Evolutionary conservation across 2,329 filamentous ascomycete species (phyloP).

Genomic region (Ophiognomonia clavigignenti-juglandacearum): DNA sequence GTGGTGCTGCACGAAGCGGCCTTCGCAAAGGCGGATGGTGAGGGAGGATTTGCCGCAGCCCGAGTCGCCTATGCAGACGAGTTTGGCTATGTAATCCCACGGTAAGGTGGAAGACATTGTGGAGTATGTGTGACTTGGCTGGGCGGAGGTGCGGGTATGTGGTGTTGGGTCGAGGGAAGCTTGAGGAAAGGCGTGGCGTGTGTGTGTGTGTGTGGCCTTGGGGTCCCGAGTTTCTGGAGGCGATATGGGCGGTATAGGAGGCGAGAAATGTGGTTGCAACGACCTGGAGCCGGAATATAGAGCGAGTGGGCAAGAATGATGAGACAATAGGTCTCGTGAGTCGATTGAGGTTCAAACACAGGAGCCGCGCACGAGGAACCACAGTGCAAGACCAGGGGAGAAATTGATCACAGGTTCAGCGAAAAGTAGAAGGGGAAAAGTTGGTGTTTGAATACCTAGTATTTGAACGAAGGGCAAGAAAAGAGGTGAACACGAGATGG

Average conservation of each 20-base stretch:
- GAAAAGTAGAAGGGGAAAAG: constrained; percentile 1
- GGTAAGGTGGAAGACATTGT: constrained; percentile 61
- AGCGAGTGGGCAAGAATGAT: background rate
- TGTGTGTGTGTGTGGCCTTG: too few species aligned
- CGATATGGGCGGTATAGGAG: constrained; percentile 2
- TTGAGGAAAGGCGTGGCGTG: background rate
- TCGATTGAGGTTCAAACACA: background rate
- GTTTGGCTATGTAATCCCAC: constrained; percentile 99
- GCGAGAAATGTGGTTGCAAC: background rate
- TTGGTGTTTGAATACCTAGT: too few species aligned
- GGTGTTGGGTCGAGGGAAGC: too few species aligned
- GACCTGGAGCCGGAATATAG: background rate
- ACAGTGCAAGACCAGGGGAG: background rate
- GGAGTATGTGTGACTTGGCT: constrained; percentile 9
- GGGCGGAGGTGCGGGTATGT: constrained; percentile 3
- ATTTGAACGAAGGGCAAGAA: background rate
- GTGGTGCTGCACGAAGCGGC: constrained; percentile 88
- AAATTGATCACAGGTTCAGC: constrained; percentile 2
- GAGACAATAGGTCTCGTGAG: constrained; percentile 1
- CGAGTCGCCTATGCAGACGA: constrained; percentile 95
- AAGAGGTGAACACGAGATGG: background rate
- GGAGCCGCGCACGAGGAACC: background rate
- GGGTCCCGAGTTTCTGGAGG: background rate
- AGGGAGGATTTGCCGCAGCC: constrained; percentile 94
- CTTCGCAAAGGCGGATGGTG: constrained; percentile 93